Evolutionary conservation across 2,329 filamentous ascomycete genomes (phyloP).

Genomic region (Aspergillus hortae): DNA sequence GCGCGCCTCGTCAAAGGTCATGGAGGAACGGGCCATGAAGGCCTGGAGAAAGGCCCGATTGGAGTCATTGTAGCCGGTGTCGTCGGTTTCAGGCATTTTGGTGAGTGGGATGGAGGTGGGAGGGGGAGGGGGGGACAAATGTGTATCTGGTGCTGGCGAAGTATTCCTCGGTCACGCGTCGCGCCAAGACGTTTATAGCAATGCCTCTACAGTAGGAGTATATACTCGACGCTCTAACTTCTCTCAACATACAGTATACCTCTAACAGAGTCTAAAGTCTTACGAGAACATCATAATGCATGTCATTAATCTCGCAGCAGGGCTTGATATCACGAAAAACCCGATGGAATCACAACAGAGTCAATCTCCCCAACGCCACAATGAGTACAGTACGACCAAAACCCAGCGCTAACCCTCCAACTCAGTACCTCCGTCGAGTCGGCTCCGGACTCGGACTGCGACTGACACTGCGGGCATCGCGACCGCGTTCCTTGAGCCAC

Average conservation of each 20-base stretch:
- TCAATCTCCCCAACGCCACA: constrained; percentile 20
- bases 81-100: constrained; percentile 12
- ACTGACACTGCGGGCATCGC: constrained; percentile 76
- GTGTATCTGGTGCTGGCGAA: neutral
- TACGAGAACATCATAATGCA: neutral
- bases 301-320: constrained; percentile 14
- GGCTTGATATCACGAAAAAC: constrained; percentile 28
- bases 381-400: constrained; percentile 14
- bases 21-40: constrained; percentile 71
- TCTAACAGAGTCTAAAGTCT: too few species aligned
- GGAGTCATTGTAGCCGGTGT: constrained; percentile 54
- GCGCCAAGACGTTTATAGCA: neutral
- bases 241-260: too few species aligned
- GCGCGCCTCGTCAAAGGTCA: constrained; percentile 72
- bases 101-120: neutral
- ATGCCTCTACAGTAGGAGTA: too few species aligned
- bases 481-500: constrained; percentile 81
- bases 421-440: constrained; percentile 65
- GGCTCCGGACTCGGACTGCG: constrained; percentile 86
- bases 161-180: neutral
- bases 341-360: constrained; percentile 5
- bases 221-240: neutral
- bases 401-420: neutral
- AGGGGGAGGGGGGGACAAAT: too few species aligned
- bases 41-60: constrained; percentile 91